These are phyloP conservation scores for Babesia sp. DNA, from an alignment of 169 alveolate species.

Conservation along the genomic window DNA sequence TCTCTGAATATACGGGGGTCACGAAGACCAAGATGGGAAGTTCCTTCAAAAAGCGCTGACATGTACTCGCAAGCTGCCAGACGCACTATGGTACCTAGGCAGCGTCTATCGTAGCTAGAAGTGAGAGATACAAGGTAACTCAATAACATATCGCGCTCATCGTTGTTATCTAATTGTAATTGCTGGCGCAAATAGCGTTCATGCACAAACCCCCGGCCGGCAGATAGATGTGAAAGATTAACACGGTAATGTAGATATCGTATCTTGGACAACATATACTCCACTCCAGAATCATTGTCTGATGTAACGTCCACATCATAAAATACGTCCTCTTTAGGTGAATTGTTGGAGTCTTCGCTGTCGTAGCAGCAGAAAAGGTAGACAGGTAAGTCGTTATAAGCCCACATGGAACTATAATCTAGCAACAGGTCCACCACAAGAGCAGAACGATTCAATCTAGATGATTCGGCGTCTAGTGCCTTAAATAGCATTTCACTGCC, in stretches of 20 bases:
- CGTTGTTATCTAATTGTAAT: neutral
- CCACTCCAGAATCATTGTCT: neutral
- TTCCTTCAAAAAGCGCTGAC: neutral
- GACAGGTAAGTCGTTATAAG: slow-evolving; percentile 7
- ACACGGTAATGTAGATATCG: slow-evolving; percentile 8
- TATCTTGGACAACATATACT: slow-evolving; percentile 2
- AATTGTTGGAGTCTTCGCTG: neutral
- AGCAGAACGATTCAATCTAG: neutral
- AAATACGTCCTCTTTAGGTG: neutral
- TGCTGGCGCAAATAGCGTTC: neutral
- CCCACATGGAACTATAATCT: slow-evolving; percentile 22
- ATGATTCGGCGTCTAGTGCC: neutral
- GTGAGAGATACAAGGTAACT: slow-evolving; percentile 4
- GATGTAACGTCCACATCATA: neutral
- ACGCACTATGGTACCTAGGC: slow-evolving; percentile 5
- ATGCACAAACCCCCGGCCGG: neutral
- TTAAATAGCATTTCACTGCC: neutral
- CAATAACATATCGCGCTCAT: neutral
- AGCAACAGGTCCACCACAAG: slow-evolving; percentile 13
- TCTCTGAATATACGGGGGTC: neutral
- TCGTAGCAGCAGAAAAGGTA: slow-evolving; percentile 17
- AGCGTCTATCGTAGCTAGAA: neutral
- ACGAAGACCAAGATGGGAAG: neutral
- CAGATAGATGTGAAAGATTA: neutral
- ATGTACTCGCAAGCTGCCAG: slow-evolving; percentile 29